Percentiles rank a stretch among this genome's conserved stretches.
Conservation (phyloP, 192 early-diverging fungal genomes). For the Phycomyces blakesleeanus region DNA sequence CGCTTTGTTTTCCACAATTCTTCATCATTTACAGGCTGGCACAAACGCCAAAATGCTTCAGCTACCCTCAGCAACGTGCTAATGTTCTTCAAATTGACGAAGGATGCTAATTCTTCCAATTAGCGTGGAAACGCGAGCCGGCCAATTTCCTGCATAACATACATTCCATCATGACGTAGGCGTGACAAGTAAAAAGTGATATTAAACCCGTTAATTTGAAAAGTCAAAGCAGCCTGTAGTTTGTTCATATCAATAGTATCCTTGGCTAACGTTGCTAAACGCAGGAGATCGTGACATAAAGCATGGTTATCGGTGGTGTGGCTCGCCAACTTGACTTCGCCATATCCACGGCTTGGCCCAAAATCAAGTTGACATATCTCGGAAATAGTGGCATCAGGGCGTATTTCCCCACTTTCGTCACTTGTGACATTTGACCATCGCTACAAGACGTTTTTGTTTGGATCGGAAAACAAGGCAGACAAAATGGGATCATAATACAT, state of each 20-base stretch:
- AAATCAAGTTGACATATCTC: slow-evolving; percentile 5
- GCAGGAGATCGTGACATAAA: not conserved
- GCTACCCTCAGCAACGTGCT: slow-evolving; percentile 12
- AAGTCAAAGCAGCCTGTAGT: not conserved
- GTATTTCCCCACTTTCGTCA: no score
- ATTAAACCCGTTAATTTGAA: slow-evolving; percentile 1
- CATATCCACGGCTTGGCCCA: not conserved
- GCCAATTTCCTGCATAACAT: not conserved
- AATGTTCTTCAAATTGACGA: slow-evolving; percentile 21
- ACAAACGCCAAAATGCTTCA: slow-evolving; percentile 10
- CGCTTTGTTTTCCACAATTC: not conserved
- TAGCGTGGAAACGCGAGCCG: not conserved
- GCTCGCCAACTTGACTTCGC: not conserved
- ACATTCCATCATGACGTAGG: not conserved
- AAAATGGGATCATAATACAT: no score
- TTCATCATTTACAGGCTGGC: slow-evolving; percentile 8
- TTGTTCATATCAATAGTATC: not conserved
- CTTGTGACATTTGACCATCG: no score
- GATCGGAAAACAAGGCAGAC: no score
- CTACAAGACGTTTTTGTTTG: no score
- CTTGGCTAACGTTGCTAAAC: not conserved
- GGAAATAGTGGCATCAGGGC: no score
- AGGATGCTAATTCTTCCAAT: not conserved
- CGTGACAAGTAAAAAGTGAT: not conserved
- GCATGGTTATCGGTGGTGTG: not conserved